These are phyloP conservation scores for Magnaporthiopsis poae DNA, from an alignment of 2,329 filamentous ascomycete genomes.

Conservation along the genomic window DNA sequence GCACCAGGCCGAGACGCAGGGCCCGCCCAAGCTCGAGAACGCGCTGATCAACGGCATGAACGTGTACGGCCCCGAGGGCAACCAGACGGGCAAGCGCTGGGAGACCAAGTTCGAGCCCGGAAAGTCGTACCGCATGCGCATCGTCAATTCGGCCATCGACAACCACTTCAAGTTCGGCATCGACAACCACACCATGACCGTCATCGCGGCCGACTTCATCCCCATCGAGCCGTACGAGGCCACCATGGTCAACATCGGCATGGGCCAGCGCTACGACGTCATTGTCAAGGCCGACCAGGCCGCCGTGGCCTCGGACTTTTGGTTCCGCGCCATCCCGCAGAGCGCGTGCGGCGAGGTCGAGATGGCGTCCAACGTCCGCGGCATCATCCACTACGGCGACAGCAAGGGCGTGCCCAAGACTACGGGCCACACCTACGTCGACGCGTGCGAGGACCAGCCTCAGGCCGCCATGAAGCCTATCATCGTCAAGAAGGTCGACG, in stretches of 20 bases:
- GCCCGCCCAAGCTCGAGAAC: slow-evolving; percentile 14
- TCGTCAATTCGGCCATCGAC: slow-evolving; percentile 48
- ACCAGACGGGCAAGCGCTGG: slow-evolving; percentile 4
- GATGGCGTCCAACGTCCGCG: slow-evolving; percentile 6
- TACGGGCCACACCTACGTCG: slow-evolving; percentile 2
- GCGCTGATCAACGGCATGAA: slow-evolving; percentile 9
- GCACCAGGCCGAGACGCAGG: slow-evolving; percentile 16
- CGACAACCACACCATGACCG: slow-evolving; percentile 50
- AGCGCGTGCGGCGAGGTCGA: neutral
- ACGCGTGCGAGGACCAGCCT: slow-evolving; percentile 5
- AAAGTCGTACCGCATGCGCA: slow-evolving; percentile 48
- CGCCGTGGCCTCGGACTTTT: slow-evolving; percentile 17
- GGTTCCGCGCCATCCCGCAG: slow-evolving; percentile 16
- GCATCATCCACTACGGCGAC: slow-evolving; percentile 19
- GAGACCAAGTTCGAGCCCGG: slow-evolving; percentile 22
- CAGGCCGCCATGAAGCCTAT: neutral
- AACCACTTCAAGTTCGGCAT: slow-evolving; percentile 46
- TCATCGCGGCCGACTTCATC: slow-evolving; percentile 57
- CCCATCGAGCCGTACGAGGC: slow-evolving; percentile 53
- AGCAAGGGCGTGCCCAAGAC: slow-evolving; percentile 5
- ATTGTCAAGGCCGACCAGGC: slow-evolving; percentile 25
- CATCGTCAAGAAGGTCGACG: neutral
- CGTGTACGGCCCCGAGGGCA: slow-evolving; percentile 4
- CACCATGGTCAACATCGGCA: slow-evolving; percentile 47
- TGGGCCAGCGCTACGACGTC: slow-evolving; percentile 36